These are phyloP conservation scores for Sporothrix pseudoabietina DNA, from an alignment of 2,329 filamentous ascomycete species.

Conservation along the genomic window DNA sequence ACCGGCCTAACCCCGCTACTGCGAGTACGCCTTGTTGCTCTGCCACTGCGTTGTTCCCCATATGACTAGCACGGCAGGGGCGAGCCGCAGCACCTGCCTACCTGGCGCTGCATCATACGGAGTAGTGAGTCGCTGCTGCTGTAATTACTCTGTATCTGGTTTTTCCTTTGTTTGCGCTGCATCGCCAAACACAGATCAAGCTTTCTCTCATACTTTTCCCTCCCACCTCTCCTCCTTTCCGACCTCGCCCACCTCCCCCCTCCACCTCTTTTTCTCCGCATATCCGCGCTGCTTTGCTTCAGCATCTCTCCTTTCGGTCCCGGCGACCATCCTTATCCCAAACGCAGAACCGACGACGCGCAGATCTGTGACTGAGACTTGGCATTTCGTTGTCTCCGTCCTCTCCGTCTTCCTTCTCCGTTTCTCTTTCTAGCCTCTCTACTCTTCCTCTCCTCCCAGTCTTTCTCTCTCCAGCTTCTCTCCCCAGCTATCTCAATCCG, in stretches of 20 bases:
- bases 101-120: conserved; percentile 26
- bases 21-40: conserved; percentile 20
- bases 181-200: conserved; percentile 20
- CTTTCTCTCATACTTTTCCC: not conserved
- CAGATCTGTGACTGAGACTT: conserved; percentile 1
- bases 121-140: not conserved
- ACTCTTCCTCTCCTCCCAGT: not conserved
- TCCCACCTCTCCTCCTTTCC: not conserved
- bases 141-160: not conserved
- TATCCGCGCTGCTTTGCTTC: not conserved
- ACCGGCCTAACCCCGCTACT: conserved; percentile 27
- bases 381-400: conserved; percentile 11
- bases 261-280: conserved; percentile 5
- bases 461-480: not conserved
- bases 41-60: conserved; percentile 10
- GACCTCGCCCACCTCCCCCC: not conserved
- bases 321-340: not conserved
- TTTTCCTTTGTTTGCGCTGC: conserved; percentile 21
- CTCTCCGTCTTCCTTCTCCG: conserved; percentile 9
- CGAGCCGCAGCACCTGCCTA: conserved; percentile 23
- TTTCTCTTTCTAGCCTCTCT: not conserved
- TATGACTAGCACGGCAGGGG: not conserved
- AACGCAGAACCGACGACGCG: conserved; percentile 1
- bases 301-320: not conserved
- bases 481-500: not conserved